Conservation (phyloP, 805 yeast genomes). For the Wickerhamiella cacticola region DNA sequence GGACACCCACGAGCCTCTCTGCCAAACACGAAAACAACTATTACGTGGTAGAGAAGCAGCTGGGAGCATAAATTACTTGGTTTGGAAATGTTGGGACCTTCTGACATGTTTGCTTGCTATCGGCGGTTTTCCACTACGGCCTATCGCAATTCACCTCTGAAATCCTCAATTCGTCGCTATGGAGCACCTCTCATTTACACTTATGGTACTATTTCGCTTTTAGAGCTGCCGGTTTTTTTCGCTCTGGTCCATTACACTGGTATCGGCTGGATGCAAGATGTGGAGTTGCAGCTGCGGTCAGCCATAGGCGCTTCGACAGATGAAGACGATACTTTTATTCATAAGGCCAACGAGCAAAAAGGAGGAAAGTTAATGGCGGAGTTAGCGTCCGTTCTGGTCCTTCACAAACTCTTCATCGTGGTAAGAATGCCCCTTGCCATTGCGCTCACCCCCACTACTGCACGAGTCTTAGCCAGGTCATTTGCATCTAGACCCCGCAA, state of each 20-base stretch:
- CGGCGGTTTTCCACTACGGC: not conserved
- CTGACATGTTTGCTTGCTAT: not conserved
- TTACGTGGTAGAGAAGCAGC: slow-evolving; percentile 21
- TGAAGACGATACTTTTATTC: not conserved
- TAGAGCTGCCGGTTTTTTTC: slow-evolving; percentile 6
- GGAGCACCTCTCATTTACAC: not conserved
- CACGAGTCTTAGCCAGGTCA: not conserved
- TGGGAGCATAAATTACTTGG: not conserved
- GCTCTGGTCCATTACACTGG: not conserved
- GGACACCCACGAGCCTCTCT: slow-evolving; percentile 27
- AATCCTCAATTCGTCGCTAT: not conserved
- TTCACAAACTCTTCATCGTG: slow-evolving; percentile 5
- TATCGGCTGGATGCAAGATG: not conserved
- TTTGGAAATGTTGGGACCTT: not conserved
- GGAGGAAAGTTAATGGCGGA: not conserved
- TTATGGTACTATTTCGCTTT: slow-evolving; percentile 4
- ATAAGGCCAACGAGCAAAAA: not conserved
- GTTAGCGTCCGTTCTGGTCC: slow-evolving; percentile 4
- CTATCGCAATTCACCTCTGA: not conserved
- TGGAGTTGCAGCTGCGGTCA: not conserved
- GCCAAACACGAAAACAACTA: slow-evolving; percentile 20
- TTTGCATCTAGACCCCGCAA: not conserved
- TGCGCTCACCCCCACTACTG: not conserved
- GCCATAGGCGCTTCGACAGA: not conserved
- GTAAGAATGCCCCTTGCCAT: not conserved